Base-by-base conservation (phyloP, 805 yeast genomes). In the Zygosaccharomyces bisporus region DNA sequence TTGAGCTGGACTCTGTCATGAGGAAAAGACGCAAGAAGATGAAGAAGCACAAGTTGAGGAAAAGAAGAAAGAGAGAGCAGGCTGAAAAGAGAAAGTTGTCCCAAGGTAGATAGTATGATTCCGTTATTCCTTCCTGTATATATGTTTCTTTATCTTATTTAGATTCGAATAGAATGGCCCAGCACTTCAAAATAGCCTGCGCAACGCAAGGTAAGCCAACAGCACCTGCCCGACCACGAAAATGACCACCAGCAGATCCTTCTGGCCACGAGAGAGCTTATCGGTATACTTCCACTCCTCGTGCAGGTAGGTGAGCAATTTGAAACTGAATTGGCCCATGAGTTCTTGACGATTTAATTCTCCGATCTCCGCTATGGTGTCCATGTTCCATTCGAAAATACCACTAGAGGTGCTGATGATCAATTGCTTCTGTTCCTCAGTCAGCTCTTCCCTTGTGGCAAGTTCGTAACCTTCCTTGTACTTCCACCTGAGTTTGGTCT, bases 21-120 rank as follows among this genome's bases (percentile, higher is more conserved):
- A 77, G 93, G 66, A 86, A 86, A 63, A 81, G 99, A 72, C 79
- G 86, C 69, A 80, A 86, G 66, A 91, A 89, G 76, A 93, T 93
- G 97, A 93, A 91, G 79, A 87, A 90, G 64, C 99, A 93, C 70
- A 93, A 93, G 74, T 76, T 88, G 66, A 85, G 93, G 73, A 93
- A 93, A 83, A 86, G 98, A 78, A 85, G 97, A 79, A 89, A 82
- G 79, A 86, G 82, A 36, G 95, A 90, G 68, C 78, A 95, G 67
- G 84, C 93, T 12, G 72, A 83, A 63, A 83, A 77, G 77, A 80
- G 80, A 66, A 83, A 83, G 66, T 69, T 80, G 56, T 81, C 83
- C 6, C 67, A 60, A 49, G 66, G 67, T 50, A 61, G 61, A 37
- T 60, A 21, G 25, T 21, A 21, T 9, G 50, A 45, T 34, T 20